A percentile compares a stretch with the other conserved stretches of the same genome.
Evolutionary conservation across 495 filamentous ascomycete species (phyloP).

Genomic region (Podospora conica): DNA sequence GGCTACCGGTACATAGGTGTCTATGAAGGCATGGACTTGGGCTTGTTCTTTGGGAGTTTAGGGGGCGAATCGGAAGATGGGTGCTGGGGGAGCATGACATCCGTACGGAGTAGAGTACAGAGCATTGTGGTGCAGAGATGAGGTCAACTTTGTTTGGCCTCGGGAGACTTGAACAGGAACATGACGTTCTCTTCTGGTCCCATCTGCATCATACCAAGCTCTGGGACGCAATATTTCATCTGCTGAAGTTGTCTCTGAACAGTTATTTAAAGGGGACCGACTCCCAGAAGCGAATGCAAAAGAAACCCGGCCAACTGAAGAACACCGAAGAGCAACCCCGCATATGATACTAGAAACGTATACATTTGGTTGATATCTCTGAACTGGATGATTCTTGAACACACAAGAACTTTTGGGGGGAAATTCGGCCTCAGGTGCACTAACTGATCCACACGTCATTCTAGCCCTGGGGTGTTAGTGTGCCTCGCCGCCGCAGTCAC

Average conservation of each 20-base stretch:
- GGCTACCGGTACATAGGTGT: slow-evolving; percentile 61
- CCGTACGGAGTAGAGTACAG: no score
- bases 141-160: background rate
- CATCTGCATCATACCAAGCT: background rate
- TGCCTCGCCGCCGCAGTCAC: slow-evolving; percentile 3
- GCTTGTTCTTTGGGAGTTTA: background rate
- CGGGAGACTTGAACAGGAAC: background rate
- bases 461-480: background rate
- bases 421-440: background rate
- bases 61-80: no score
- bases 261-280: no score
- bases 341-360: no score
- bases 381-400: background rate
- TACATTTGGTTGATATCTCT: no score
- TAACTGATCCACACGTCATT: background rate
- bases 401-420: background rate
- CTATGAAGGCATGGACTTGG: background rate
- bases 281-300: no score
- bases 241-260: no score
- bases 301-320: no score
- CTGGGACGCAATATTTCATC: no score
- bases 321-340: no score
- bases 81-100: no score
- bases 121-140: background rate
- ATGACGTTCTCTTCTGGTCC: background rate